Percentiles rank a stretch among this genome's conserved stretches.
Evolutionary conservation across 495 filamentous ascomycete genomes (phyloP).

Genomic region (Trichoderma parareesei): DNA sequence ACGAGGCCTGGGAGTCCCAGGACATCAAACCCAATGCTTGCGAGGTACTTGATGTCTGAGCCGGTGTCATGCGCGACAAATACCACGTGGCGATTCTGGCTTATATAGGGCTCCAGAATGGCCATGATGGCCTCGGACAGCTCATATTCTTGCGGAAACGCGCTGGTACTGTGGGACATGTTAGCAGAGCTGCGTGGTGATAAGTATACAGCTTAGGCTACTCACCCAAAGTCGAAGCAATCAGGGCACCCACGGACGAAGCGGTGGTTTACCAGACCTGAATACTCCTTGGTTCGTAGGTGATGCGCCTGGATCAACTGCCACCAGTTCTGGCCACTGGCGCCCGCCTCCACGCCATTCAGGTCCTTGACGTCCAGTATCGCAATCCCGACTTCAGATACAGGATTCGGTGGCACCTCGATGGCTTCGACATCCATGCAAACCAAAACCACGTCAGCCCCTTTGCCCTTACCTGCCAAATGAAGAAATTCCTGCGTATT

Average conservation of each 20-base stretch:
- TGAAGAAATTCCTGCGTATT: constrained; percentile 15
- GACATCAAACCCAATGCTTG: constrained; percentile 50
- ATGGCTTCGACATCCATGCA: constrained; percentile 76
- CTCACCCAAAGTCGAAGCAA: constrained; percentile 65
- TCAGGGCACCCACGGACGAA: constrained; percentile 65
- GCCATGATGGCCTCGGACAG: constrained; percentile 16
- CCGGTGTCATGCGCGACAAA: constrained; percentile 71
- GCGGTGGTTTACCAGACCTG: constrained; percentile 50
- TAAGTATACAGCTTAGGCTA: neutral
- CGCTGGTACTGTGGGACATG: constrained; percentile 21
- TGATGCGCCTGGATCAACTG: constrained; percentile 59
- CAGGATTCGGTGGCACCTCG: constrained; percentile 49
- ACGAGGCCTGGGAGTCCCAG: constrained; percentile 41
- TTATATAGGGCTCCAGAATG: constrained; percentile 22
- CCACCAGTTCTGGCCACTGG: constrained; percentile 54
- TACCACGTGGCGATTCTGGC: constrained; percentile 51
- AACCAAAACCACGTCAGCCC: constrained; percentile 54
- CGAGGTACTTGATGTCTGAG: constrained; percentile 59
- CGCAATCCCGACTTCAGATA: constrained; percentile 85
- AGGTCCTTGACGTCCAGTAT: constrained; percentile 64
- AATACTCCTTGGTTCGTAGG: constrained; percentile 65
- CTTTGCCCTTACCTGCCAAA: constrained; percentile 32
- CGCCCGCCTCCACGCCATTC: constrained; percentile 48
- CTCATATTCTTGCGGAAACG: constrained; percentile 19
- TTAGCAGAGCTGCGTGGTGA: constrained; percentile 35